phyloP scores from a whole-genome alignment of 345 rosid species.

The Melaleuca alternifolia region DNA sequence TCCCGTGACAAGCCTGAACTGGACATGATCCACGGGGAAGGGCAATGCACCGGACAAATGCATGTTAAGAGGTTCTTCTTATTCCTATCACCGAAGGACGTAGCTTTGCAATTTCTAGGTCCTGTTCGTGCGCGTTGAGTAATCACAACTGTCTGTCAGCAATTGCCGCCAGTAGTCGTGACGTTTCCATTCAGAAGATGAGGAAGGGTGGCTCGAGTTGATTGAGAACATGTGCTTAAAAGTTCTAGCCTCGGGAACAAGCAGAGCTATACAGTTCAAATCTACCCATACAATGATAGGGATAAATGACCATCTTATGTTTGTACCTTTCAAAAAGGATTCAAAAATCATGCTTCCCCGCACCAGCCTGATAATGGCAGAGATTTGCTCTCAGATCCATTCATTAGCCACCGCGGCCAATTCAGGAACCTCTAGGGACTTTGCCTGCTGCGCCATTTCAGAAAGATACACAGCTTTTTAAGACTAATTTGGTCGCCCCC shows the following conservation, averaged over 20 bases:
- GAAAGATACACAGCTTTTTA: neutral
- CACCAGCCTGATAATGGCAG: neutral
- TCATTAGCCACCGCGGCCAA: neutral
- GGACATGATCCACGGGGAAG: neutral
- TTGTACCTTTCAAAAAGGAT: neutral
- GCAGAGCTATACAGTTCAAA: neutral
- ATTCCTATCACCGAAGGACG: neutral
- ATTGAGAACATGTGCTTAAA: neutral
- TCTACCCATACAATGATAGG: neutral
- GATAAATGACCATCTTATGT: neutral
- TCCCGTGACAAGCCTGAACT: neutral
- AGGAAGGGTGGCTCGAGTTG: neutral
- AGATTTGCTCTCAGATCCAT: neutral
- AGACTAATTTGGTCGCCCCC: neutral
- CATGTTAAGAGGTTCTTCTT: neutral
- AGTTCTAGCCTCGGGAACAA: neutral
- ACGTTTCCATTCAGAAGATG: neutral
- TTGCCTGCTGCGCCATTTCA: neutral
- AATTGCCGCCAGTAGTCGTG: neutral
- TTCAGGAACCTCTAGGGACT: neutral
- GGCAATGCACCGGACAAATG: neutral
- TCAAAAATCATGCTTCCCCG: no score
- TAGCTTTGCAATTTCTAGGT: neutral
- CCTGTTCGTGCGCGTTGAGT: neutral
- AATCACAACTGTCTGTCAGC: neutral